Evolutionary conservation across 179 eudicot species (phyloP), one percentile per base, ranked within the genome.

Genomic region (Silene coronaria): DNA sequence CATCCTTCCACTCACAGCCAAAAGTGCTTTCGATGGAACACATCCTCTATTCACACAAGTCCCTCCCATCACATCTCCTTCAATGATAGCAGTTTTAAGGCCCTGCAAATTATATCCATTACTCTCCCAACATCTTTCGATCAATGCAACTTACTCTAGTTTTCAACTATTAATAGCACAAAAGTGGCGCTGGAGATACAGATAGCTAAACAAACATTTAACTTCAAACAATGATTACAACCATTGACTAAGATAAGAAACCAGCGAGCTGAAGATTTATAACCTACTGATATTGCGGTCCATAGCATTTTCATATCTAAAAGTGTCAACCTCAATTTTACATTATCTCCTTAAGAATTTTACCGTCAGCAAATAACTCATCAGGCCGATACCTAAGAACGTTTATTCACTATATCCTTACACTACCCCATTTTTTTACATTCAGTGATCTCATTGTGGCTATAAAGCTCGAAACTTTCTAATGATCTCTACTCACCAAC

Each of bases 1-100:
- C 99, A 96, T 93, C 70, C 98, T 88, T 17, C 99, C 99, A 84
- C 99, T 96, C 59, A 91, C 97, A 68, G 99, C 99, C 76, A 96
- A 87, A 77, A 96, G 94, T 14, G 99, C 99, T 82, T 96, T 96
- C 32, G 99, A 96, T 80, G 99, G 99, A 75, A 96, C 99, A 89
- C 99, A 96, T 8, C 99, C 99, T 77, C 99, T 85, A 83, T 96
- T 96, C 51, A 96, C 99, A 84, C 99, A 96, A 73, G 99, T 96
- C 80, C 99, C 99, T 72, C 99, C 99, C 79, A 96, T 82, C 75
- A 96, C 98, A 88, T 91, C 99, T 65, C 99, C 99, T 80, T 96
- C 99, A 45, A 96, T 89, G 80, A 96, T 93, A 70, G 99, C 98
- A 80, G 98, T 96, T 93, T 93, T 96, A 71, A 96, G 87, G 60